Percentiles rank a stretch among this genome's conserved stretches.
These are phyloP conservation scores for Fraxinus baroniana DNA, from an alignment of 305 asterid species.

Conservation along the genomic window DNA sequence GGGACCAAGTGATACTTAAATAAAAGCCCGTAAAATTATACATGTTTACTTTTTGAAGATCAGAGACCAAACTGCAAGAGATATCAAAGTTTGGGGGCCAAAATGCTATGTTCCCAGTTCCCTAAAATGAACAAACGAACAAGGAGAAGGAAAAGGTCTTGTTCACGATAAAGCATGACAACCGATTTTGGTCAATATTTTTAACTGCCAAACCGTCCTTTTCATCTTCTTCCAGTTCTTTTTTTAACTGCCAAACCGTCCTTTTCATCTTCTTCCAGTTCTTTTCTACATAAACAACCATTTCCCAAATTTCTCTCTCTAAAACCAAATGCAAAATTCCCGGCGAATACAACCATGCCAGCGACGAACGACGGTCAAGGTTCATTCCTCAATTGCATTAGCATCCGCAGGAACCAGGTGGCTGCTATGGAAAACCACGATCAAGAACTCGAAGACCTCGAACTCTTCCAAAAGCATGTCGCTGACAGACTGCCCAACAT, in stretches of 20 bases:
- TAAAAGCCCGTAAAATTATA: not conserved
- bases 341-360: slow-evolving; percentile 45
- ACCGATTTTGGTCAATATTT: slow-evolving; percentile 15
- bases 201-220: too few relatives aligned
- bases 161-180: slow-evolving; percentile 28
- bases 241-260: slow-evolving; percentile 43
- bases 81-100: not conserved
- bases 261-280: not conserved
- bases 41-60: not conserved
- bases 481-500: slow-evolving; percentile 66
- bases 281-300: not conserved
- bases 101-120: not conserved
- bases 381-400: slow-evolving; percentile 82
- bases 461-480: slow-evolving; percentile 66
- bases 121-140: not conserved
- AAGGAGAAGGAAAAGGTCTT: slow-evolving; percentile 34
- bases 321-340: not conserved
- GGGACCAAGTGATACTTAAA: not conserved
- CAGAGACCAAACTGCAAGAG: not conserved
- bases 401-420: slow-evolving; percentile 86
- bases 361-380: slow-evolving; percentile 51
- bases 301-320: not conserved
- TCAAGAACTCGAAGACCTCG: slow-evolving; percentile 66
- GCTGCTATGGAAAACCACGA: slow-evolving; percentile 52
- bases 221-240: too few relatives aligned